A percentile compares a stretch with the other conserved stretches of the same genome.
phyloP scores from a whole-genome alignment of 495 filamentous ascomycete genomes.

The Xylaria venustula region DNA sequence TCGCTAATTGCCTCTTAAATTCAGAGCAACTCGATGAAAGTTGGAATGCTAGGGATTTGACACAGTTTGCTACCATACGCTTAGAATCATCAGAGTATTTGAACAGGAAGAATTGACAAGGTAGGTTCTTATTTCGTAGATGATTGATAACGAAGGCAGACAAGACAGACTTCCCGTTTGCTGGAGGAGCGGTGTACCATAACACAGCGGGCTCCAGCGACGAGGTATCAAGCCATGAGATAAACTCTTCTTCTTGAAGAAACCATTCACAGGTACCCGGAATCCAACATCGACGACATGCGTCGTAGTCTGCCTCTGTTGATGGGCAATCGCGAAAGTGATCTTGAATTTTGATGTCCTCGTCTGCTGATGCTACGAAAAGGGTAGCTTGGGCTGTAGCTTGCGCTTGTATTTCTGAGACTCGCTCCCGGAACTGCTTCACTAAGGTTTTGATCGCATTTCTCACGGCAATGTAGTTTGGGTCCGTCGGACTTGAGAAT shows the following conservation, averaged over 20 bases:
- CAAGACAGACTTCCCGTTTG: slow-evolving; percentile 37
- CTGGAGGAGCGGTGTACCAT: slow-evolving; percentile 32
- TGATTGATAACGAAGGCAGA: slow-evolving; percentile 33
- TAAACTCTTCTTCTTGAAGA: slow-evolving; percentile 19
- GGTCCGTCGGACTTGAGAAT: slow-evolving; percentile 37
- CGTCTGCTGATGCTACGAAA: background rate
- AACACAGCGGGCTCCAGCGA: slow-evolving; percentile 16
- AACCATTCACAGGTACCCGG: slow-evolving; percentile 40
- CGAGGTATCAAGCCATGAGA: slow-evolving; percentile 20
- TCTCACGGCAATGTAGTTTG: slow-evolving; percentile 40
- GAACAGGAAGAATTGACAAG: slow-evolving; percentile 39
- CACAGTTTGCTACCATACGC: slow-evolving; percentile 13
- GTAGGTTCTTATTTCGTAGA: slow-evolving; percentile 16
- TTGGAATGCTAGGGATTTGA: slow-evolving; percentile 36
- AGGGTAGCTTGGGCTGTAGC: background rate
- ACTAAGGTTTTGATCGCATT: slow-evolving; percentile 34
- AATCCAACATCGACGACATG: slow-evolving; percentile 37
- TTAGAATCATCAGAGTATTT: slow-evolving; percentile 22
- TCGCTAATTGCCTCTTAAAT: background rate
- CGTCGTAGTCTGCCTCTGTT: slow-evolving; percentile 30
- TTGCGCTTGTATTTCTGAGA: slow-evolving; percentile 16
- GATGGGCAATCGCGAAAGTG: slow-evolving; percentile 22
- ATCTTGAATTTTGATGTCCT: slow-evolving; percentile 16
- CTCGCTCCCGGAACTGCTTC: background rate
- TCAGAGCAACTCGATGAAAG: slow-evolving; percentile 17